Conservation (phyloP, 2,329 filamentous ascomycete genomes). For the Penicillium palitans region DNA sequence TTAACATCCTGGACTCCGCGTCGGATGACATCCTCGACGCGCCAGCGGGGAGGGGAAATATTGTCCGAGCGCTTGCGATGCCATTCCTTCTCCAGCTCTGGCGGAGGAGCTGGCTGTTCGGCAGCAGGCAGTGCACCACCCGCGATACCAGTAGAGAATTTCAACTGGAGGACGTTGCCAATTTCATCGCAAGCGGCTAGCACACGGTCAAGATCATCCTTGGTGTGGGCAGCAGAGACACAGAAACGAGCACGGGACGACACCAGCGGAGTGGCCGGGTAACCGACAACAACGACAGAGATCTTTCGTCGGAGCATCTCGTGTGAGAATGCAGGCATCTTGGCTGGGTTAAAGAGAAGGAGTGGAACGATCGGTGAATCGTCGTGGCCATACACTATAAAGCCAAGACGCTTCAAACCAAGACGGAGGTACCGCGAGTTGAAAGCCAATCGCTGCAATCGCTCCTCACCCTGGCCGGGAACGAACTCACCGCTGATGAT, state of each 20-base stretch:
- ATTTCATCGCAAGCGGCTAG: conserved; percentile 89
- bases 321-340: conserved; percentile 97
- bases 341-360: conserved; percentile 95
- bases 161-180: conserved; percentile 87
- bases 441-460: conserved; percentile 92
- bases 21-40: conserved; percentile 70
- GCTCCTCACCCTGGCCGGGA: conserved; percentile 92
- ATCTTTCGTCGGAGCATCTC: conserved; percentile 99
- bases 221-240: conserved; percentile 93
- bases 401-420: conserved; percentile 92
- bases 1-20: conserved; percentile 75
- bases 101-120: conserved; percentile 60
- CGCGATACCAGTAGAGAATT: conserved; percentile 94
- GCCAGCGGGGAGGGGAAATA: conserved; percentile 73
- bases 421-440: conserved; percentile 98
- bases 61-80: conserved; percentile 53
- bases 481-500: conserved; percentile 86
- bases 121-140: conserved; percentile 78
- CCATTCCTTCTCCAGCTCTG: conserved; percentile 72
- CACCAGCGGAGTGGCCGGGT: conserved; percentile 92
- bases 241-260: conserved; percentile 95
- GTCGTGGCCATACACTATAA: conserved; percentile 96
- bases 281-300: conserved; percentile 94
- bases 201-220: conserved; percentile 92
- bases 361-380: conserved; percentile 96